Percentiles rank a stretch among this genome's conserved stretches.
These are phyloP conservation scores for Monosporascus sp. DNA, from an alignment of 2,329 filamentous ascomycete genomes.

Conservation along the genomic window DNA sequence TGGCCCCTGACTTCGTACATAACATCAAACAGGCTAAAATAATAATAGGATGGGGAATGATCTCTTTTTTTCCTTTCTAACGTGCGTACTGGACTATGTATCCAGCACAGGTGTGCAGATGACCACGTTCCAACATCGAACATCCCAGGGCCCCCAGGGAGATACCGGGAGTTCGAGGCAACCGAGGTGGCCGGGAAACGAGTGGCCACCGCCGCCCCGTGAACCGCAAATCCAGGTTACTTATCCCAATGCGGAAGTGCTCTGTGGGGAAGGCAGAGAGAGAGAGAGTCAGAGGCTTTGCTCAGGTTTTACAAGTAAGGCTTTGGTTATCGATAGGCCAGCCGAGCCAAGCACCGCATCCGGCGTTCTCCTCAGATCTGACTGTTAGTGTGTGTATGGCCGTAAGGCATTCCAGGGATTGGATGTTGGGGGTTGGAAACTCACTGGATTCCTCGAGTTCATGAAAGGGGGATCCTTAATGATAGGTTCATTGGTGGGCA, in stretches of 20 bases:
- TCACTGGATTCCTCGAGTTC: background rate
- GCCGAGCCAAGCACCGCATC: background rate
- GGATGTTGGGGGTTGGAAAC: background rate
- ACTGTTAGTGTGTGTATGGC: no score
- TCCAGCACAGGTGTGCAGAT: background rate
- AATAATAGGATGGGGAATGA: constrained; percentile 5
- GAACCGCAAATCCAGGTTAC: no score
- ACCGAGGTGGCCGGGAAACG: background rate
- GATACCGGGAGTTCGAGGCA: background rate
- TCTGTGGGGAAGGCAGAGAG: no score
- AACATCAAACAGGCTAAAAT: no score
- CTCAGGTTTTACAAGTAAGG: background rate
- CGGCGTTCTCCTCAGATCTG: background rate
- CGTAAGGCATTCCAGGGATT: background rate
- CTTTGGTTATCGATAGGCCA: background rate
- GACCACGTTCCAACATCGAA: no score
- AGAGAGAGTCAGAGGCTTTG: background rate
- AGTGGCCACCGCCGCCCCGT: no score
- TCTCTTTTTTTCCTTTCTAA: no score
- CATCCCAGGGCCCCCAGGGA: no score
- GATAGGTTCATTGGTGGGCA: background rate
- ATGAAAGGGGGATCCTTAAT: background rate
- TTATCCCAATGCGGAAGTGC: no score
- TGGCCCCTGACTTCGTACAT: no score
- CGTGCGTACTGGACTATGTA: no score